Base-by-base conservation (phyloP, 2,329 filamentous ascomycete species). In the Acrocalymma vagum region DNA sequence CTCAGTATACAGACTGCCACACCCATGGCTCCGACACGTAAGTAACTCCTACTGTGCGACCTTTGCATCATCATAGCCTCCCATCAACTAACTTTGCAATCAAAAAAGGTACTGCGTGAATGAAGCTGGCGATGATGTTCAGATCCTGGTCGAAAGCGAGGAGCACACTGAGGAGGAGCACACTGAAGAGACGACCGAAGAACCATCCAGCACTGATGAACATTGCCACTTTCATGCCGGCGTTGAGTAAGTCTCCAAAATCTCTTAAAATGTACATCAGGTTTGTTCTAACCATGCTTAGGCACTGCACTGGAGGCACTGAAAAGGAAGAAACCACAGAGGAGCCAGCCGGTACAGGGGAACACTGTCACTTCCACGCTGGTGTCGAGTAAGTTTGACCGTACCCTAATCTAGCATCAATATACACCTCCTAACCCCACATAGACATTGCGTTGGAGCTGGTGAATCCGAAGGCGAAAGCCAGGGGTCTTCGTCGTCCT, bases 181-280 rank as follows among this genome's bases (percentile, higher is more conserved):
- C 35, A 45, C 39, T 32, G 34, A 32, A 9, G 44, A 48, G 29
- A 3, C 25, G 26, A 34, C 21, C 11, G 13, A 13, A 18, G 30
- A 30, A 9, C 29, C 33, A 15, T 27, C 31, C 20, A 31, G 33
- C 9, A 25, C 23, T 26, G 48, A 18, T 29, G 39, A 8, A 52
- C 58, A 22, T 52, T 88, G 85, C 53, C 86, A 90, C 59, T 88
- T 86, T 65, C 86, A 90, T 55, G 85, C 85, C 9, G 85, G 85
- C 16, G 83, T 89, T 15, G 84, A 88, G 84, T 87, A 72, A 67
- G 82, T 70, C 41, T 1, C n/a, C n/a, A n/a, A n/a, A n/a, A 1
- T 5, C 2, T 16, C 1, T 22, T 6, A 8, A 6, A 7, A 24
- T 5, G 29, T 46, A 45, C 32, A 23, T 14, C 17, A 32, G n/a